Evolutionary conservation across 2,329 filamentous ascomycete species (phyloP).

Genomic region (Alternaria conjuncta): DNA sequence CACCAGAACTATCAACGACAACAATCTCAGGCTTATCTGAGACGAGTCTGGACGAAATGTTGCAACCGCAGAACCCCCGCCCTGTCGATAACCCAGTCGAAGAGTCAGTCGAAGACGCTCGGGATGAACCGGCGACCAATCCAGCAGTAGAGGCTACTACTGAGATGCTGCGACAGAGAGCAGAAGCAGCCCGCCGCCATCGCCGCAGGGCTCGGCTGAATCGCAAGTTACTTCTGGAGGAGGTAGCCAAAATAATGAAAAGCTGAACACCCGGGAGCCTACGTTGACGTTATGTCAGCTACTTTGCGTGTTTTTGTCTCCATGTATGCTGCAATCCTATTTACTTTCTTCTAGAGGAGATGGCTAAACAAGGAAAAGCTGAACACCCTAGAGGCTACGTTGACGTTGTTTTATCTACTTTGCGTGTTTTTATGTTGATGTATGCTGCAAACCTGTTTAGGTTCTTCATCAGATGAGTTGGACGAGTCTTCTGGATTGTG

Average conservation of each 20-base stretch:
- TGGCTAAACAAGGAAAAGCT: background rate
- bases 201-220: no score
- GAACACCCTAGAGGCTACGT: background rate
- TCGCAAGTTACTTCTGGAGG: background rate
- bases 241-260: background rate
- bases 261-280: background rate
- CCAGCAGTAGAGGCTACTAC: background rate
- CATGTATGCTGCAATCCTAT: background rate
- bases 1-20: no score
- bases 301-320: background rate
- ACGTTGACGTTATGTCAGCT: background rate
- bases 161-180: background rate
- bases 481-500: background rate
- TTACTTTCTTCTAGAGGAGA: background rate
- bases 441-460: background rate
- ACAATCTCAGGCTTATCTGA: no score
- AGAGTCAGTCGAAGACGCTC: background rate
- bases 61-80: background rate
- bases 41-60: background rate
- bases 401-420: background rate
- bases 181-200: background rate
- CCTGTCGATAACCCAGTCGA: background rate
- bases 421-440: background rate
- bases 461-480: background rate
- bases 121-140: background rate